Conservation (phyloP, 306 rosid species). For the Medicago truncatula region MtrunA17r5.0-ANR NC_053043.1:44458001-44458500, state of each 20-base stretch:
- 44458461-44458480: constrained; percentile 83
- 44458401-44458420: constrained; percentile 48
- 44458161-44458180: constrained; percentile 3
- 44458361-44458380: not conserved
- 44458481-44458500: constrained; percentile 67
- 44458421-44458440: constrained; percentile 74
- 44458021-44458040: not conserved
- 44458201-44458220: not conserved
- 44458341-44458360: not conserved
- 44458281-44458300: constrained; percentile 59
- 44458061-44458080: not conserved
- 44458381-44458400: not conserved
- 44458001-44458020: too few species aligned
- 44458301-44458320: constrained; percentile 79
- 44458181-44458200: not conserved
- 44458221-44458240: not conserved
- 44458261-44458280: constrained; percentile 67
- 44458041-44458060: not conserved
- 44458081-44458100: not conserved
- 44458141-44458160: not conserved
- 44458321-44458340: constrained; percentile 59
- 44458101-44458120: not conserved
- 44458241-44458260: not conserved
- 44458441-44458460: constrained; percentile 89
- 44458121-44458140: not conserved